Base-by-base conservation (phyloP, 306 rosid species). In the Castanea sativa region DNA sequence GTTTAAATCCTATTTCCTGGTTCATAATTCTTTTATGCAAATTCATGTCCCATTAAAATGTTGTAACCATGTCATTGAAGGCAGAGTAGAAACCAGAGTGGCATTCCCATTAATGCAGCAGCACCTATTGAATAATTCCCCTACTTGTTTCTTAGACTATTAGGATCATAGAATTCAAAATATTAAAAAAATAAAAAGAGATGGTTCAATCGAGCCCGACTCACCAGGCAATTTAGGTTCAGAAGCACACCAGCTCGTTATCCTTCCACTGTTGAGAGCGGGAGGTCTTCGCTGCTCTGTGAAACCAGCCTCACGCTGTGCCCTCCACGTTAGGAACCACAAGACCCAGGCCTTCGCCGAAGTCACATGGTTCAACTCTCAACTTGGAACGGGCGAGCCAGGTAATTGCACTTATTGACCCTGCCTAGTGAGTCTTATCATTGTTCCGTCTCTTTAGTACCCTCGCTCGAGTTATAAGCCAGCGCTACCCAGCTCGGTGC, bases 251-350 rank as follows among this genome's bases (percentile, higher is more conserved):
- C 41, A 18, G 72, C 72, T 14, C 23, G 51, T 67, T 32, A 67
- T 67, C 72, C 72, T 32, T 32, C 72, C 72, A 67, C 72, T 67
- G 72, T 16, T 4, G 6, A 63, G 69, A 63, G 69, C 5, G 69
- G 69, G 35, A 20, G 19, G 69, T 63, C 0, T 21, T 63, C 38
- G 72, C 49, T 33, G 72, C 72, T 67, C 72, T 67, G 51, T 32
- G 72, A 67, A 67, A 67, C 72, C 72, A 67, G 72, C 72, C 72
- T 67, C 49, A 67, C 69, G 38, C 69, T 21, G 15, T 63, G 69
- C 69, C 69, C 29, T 13, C 69, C 69, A 19, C 69, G 10, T 18
- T 7, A 67, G 51, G 41, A 15, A 15, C 72, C 49, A 63, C 11
- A 29, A 7, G 11, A 21, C 30, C 8, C 38, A 1, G 69, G 41